phyloP scores from a whole-genome alignment of 2,329 filamentous ascomycete species.

The Zymoseptoria pseudotritici region DNA sequence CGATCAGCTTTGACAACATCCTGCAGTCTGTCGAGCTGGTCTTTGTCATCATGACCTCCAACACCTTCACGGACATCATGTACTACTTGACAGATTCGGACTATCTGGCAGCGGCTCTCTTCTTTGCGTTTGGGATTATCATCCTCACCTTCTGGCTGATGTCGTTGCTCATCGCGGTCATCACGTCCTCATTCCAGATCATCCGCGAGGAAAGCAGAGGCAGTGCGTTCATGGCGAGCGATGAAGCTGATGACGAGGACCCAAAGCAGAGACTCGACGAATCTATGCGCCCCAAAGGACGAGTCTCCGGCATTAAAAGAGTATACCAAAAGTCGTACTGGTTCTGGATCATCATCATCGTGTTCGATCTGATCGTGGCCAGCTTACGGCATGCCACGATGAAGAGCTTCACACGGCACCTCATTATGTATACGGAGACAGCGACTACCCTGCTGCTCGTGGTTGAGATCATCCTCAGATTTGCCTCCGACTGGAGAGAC shows the following conservation, averaged over 20 bases:
- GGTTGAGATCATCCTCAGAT: slow-evolving; percentile 72
- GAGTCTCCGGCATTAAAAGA: slow-evolving; percentile 52
- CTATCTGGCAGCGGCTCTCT: slow-evolving; percentile 78
- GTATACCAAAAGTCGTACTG: slow-evolving; percentile 66
- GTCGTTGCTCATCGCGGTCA: slow-evolving; percentile 89
- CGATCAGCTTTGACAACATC: slow-evolving; percentile 93
- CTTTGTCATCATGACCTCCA: slow-evolving; percentile 97
- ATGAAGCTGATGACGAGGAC: slow-evolving; percentile 36
- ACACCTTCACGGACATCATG: slow-evolving; percentile 91
- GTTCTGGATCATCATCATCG: slow-evolving; percentile 75
- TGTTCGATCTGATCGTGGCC: slow-evolving; percentile 72
- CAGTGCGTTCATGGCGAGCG: slow-evolving; percentile 80
- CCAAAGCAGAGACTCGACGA: background rate
- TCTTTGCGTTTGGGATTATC: slow-evolving; percentile 64
- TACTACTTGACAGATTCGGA: slow-evolving; percentile 91
- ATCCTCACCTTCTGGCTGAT: slow-evolving; percentile 95
- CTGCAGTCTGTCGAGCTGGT: slow-evolving; percentile 85
- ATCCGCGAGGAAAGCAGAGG: slow-evolving; percentile 93
- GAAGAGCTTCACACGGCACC: slow-evolving; percentile 49
- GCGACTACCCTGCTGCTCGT: slow-evolving; percentile 71
- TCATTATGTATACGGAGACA: slow-evolving; percentile 68
- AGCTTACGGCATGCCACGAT: slow-evolving; percentile 70
- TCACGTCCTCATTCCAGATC: slow-evolving; percentile 96
- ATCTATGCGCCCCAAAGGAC: background rate
- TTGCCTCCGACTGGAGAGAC: slow-evolving; percentile 68